Percentiles rank a stretch among this genome's conserved stretches.
Evolutionary conservation across 352 stramenopile genomes (phyloP).

Genomic region (Globisporangium megalacanthum): DNA sequence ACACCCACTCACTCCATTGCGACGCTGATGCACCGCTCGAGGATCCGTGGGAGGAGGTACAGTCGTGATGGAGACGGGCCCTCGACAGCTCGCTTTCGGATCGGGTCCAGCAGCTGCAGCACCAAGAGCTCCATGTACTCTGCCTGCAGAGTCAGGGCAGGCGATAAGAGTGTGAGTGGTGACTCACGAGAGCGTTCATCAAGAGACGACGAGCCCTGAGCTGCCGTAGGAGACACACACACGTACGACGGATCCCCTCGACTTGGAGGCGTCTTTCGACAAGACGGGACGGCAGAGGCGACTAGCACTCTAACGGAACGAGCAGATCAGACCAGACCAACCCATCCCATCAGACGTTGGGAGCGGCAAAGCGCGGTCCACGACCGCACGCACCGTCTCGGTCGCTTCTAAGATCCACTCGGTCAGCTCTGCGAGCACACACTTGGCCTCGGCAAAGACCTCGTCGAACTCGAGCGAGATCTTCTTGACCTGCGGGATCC

Average conservation of each 20-base stretch:
- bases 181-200: too few species aligned
- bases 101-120: constrained; percentile 38
- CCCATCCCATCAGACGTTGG: background rate
- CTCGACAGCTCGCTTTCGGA: constrained; percentile 34
- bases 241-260: constrained; percentile 11
- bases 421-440: constrained; percentile 44
- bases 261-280: constrained; percentile 9
- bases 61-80: constrained; percentile 31
- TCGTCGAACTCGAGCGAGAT: constrained; percentile 51
- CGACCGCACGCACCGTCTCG: constrained; percentile 21
- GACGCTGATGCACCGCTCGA: constrained; percentile 55
- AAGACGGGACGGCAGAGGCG: constrained; percentile 8
- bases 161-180: too few species aligned
- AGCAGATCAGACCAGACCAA: too few species aligned
- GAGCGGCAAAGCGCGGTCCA: background rate
- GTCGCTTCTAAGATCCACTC: constrained; percentile 48
- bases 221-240: too few species aligned
- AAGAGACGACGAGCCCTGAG: too few species aligned
- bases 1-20: constrained; percentile 40
- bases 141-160: constrained; percentile 16
- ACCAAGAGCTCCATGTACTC: constrained; percentile 51
- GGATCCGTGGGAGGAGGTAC: constrained; percentile 42
- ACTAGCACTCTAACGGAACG: constrained; percentile 5
- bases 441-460: constrained; percentile 39
- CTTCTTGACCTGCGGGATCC: constrained; percentile 43